Evolutionary conservation across 129 eudicot genomes (phyloP), one percentile per base, ranked within the genome.

Genomic region (Kitagawia praeruptora): DNA sequence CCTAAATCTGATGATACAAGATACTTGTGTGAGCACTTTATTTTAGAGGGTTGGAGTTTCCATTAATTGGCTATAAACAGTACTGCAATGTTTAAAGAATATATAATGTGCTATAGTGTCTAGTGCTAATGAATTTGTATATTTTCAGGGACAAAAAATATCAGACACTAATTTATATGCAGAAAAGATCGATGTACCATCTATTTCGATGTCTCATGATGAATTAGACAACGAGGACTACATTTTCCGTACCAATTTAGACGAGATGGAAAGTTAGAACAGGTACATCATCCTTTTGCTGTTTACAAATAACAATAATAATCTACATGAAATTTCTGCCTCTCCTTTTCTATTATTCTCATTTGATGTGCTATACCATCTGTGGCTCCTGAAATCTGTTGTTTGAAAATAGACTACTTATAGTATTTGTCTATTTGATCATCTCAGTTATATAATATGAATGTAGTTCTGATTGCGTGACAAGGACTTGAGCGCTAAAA

Each of bases 141-240:
- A 79, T 49, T 80, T 84, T 67, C 90, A 92, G 97, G 97, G 97
- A 34, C 82, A 80, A 23, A 89, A 87, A 84, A 82, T 81, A 27
- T 49, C 78, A 23, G 89, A 85, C 40, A 34, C 77, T 5, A 70
- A 56, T 41, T 81, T 39, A 46, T 40, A 51, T 49, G 44, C 81
- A 28, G 85, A 81, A 76, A 87, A 79, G 85, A 74, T 64, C 56
- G 87, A 82, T 6, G 21, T 81, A 74, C 91, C 96, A 82, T 64
- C 87, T 23, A 74, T 92, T 12, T 70, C 84, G 73, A 87, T 90
- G 58, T 88, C n/a, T 63, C 99, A 95, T 44, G 99, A 95, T 38
- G 99, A 92, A 75, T 75, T 95, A 76, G 99, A 95, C 21, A 78
- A 84, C 49, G 99, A 95, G 83, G 91, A 92, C 85, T 95, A 78